These are phyloP conservation scores for Glonium stellatum DNA, from an alignment of 495 filamentous ascomycete genomes.

Conservation along the genomic window DNA sequence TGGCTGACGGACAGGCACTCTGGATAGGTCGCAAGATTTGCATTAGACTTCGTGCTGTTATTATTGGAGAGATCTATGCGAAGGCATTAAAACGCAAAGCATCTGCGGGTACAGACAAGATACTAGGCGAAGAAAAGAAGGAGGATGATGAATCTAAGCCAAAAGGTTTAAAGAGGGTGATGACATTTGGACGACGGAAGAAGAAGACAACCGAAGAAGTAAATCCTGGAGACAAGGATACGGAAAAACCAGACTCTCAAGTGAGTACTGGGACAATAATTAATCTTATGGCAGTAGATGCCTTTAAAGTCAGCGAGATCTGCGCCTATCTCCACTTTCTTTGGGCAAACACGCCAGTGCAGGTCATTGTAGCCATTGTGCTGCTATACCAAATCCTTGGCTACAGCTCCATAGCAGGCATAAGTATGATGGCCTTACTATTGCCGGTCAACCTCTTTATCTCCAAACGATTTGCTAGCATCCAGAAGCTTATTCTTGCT, in stretches of 20 bases:
- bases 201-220: slow-evolving; percentile 46
- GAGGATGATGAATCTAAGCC: slow-evolving; percentile 36
- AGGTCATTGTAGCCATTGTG: slow-evolving; percentile 64
- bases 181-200: slow-evolving; percentile 55
- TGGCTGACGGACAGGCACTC: slow-evolving; percentile 79
- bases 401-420: slow-evolving; percentile 86
- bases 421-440: slow-evolving; percentile 82
- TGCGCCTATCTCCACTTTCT: slow-evolving; percentile 89
- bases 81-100: slow-evolving; percentile 93
- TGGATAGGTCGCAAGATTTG: slow-evolving; percentile 92
- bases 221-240: slow-evolving; percentile 34
- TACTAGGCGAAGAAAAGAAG: slow-evolving; percentile 49
- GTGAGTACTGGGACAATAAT: slow-evolving; percentile 94
- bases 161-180: slow-evolving; percentile 43
- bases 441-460: slow-evolving; percentile 85
- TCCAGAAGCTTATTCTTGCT: slow-evolving; percentile 85
- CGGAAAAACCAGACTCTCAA: slow-evolving; percentile 54
- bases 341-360: slow-evolving; percentile 76
- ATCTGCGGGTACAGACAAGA: slow-evolving; percentile 63
- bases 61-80: slow-evolving; percentile 95
- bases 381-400: slow-evolving; percentile 87
- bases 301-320: slow-evolving; percentile 93
- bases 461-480: slow-evolving; percentile 71
- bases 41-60: slow-evolving; percentile 84
- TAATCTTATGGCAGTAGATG: slow-evolving; percentile 98